These are phyloP conservation scores for Fusarium sp. DNA, from an alignment of 2,329 filamentous ascomycete species.

Conservation along the genomic window DNA sequence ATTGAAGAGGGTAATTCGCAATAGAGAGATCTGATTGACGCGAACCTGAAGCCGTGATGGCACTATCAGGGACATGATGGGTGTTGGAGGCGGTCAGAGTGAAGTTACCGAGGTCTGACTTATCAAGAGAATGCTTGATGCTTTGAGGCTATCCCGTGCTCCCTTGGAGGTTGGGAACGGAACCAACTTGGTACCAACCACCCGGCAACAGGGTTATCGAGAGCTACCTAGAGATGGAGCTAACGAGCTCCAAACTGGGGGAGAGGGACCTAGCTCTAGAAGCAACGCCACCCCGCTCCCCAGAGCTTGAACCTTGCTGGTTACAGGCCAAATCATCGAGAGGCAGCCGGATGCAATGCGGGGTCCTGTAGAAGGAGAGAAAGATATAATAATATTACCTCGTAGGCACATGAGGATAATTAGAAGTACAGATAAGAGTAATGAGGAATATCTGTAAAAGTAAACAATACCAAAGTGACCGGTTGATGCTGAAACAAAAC, in stretches of 20 bases:
- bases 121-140: background rate
- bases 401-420: background rate
- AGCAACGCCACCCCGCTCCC: conserved; percentile 11
- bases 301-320: background rate
- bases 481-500: background rate
- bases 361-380: background rate
- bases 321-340: background rate
- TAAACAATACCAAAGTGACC: background rate
- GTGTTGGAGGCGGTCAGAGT: background rate
- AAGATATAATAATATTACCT: background rate
- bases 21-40: background rate
- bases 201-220: conserved; percentile 3
- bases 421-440: background rate
- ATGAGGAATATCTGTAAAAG: background rate
- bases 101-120: background rate
- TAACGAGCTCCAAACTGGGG: background rate
- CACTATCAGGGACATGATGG: background rate
- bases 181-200: background rate
- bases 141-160: background rate
- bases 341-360: background rate
- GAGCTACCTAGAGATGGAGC: background rate
- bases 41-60: background rate
- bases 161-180: background rate
- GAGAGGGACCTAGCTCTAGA: background rate
- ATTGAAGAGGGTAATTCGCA: background rate